These are phyloP conservation scores for Boletus pseudopeckii DNA, from an alignment of 768 basidiomycete species.

Conservation along the genomic window DNA sequence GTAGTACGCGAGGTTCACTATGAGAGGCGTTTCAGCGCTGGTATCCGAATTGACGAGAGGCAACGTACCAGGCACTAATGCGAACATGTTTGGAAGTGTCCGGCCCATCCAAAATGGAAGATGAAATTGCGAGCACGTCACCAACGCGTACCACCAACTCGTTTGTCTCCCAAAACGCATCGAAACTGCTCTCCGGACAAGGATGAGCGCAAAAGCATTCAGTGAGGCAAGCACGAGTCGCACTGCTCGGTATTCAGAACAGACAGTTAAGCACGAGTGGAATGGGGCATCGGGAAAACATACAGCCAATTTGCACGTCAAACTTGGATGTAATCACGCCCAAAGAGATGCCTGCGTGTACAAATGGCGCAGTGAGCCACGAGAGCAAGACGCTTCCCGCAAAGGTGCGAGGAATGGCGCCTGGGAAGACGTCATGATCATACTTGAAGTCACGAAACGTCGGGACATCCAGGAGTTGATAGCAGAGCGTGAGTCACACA, in stretches of 20 bases:
- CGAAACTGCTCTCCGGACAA: conserved; percentile 60
- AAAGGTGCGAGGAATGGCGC: conserved; percentile 87
- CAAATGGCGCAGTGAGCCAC: conserved; percentile 48
- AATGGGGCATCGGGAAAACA: conserved; percentile 21
- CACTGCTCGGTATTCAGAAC: conserved; percentile 40
- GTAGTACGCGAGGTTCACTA: conserved; percentile 56
- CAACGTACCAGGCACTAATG: conserved; percentile 68
- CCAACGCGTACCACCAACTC: conserved; percentile 55
- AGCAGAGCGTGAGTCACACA: conserved; percentile 6
- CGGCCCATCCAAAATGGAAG: conserved; percentile 90
- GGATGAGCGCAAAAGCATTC: conserved; percentile 60
- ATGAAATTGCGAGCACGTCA: conserved; percentile 88
- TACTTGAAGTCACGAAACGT: conserved; percentile 47
- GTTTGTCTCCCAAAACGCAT: conserved; percentile 61
- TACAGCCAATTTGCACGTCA: conserved; percentile 69
- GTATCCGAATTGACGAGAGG: background rate
- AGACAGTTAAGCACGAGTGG: background rate
- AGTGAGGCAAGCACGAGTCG: conserved; percentile 66
- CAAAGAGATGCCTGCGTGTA: conserved; percentile 39
- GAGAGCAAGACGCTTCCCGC: conserved; percentile 72
- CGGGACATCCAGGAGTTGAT: background rate
- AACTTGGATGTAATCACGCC: conserved; percentile 54
- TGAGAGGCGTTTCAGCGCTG: background rate
- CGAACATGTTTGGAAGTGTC: conserved; percentile 94
- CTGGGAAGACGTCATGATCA: conserved; percentile 87